Evolutionary conservation across 768 basidiomycete species (phyloP), one percentile per base, ranked within the genome.

Genomic region (Amanita subjunquillea): DNA sequence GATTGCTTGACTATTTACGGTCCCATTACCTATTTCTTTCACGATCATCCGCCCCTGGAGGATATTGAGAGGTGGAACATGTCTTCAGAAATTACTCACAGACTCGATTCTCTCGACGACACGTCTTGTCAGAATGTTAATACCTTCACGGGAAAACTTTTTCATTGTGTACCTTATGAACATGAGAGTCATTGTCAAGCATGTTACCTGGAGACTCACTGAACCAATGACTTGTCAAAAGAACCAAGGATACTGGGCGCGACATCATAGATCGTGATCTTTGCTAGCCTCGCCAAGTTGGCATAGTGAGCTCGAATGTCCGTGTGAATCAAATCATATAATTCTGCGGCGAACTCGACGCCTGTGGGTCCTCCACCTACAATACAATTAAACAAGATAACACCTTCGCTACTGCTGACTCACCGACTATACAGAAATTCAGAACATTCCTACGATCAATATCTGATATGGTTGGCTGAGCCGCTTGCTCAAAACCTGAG

Each of bases 341-440:
- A 63, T 63, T 91, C 90, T 7, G 89, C 88, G 0, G 87, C 76
- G 59, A 91, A 91, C 65, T 91, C 90, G 41, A 90, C 83, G 10
- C 87, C 87, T 8, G 85, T 86, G 0, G 82, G 85, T 6, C 85
- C 85, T 30, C 83, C 83, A n/a, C 84, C 83, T 84, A 54, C 22
- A 32, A 42, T 39, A 51, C 23, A 46, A 48, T 46, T 45, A 51
- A 47, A 22, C 15, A 39, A 48, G 42, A 15, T 41, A 51, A 27
- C 27, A 17, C 7, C 27, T 17, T 9, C 3, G 41, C 1, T 6
- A 15, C 34, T 37, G 36, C 10, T 34, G 15, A 65, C 78, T 60
- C 67, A 68, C 91, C 92, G 44, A 92, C 90, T 45, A 94, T 80
- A 55, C 88, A 91, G 61, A 94, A 94, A 56, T 89, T 83, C 22